Evolutionary conservation across 176 grass and related monocot genomes (phyloP), one percentile per base, ranked within the genome.

Genomic region (Typha latifolia): DNA sequence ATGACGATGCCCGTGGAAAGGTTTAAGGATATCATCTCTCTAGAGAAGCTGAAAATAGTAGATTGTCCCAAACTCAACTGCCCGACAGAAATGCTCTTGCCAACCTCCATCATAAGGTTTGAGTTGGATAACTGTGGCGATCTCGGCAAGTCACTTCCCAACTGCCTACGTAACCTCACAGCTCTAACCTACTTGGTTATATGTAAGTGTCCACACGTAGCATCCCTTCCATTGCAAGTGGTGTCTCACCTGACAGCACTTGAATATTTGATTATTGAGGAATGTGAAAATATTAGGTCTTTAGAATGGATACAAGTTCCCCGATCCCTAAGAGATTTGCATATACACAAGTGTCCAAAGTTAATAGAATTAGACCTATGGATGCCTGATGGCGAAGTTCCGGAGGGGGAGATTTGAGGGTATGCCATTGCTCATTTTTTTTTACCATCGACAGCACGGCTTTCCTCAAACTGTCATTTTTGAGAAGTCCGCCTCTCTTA

Each of bases 21-120:
- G 9, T 50, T 81, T 22, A 32, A 34, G 14, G 32, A 61, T 10
- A 62, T 73, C 47, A 68, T 13, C 21, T 69, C 21, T 21, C 64
- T 81, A 12, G 12, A 72, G 10, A 72, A 50, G 0, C 43, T 81
- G 52, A 16, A 62, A 43, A 53, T 74, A 74, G 11, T 9, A 18
- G 23, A 29, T 19, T 81, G 78, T 12, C 64, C 71, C 5, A n/a
- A 22, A 18, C 31, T 81, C 14, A 62, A 9, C 13, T 18, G 32
- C 19, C 37, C 22, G 29, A 49, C 14, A 4, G 21, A 74, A 14
- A 48, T 81, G 14, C n/a, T 3, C 18, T 68, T 81, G 19, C 78
- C 78, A 5, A 23, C 51, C 71, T 81, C 78, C 12, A 47, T 81
- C 26, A 68, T 55, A 51, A 27, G 27, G 15, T n/a, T 81, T 32